Evolutionary conservation across 1,139 yeast genomes (phyloP), one percentile per base, ranked within the genome.

Genomic region (Yamadazyma triangularis): DNA sequence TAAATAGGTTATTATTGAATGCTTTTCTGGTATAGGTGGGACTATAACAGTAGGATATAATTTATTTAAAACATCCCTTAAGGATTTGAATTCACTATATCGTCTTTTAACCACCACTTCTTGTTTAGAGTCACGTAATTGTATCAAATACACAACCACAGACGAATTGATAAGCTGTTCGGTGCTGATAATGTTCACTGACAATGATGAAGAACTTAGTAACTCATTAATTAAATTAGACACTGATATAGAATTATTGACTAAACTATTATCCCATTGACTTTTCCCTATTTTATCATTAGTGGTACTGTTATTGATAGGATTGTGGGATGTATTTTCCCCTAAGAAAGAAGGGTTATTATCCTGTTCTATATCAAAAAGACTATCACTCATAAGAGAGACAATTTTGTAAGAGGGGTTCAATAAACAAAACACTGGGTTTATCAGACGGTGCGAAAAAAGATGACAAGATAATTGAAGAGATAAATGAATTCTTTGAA

Each of bases 11-110:
- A 68, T 48, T 6, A 75, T 41, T 1, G 79, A 66, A 42, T 75
- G 81, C 40, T 74, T 75, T 40, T 72, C 79, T 0, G 81, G 81
- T 11, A 75, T 68, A 2, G 79, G 78, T 2, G 81, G 79, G 8
- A 75, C 57, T 11, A 74, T 59, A 24, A 65, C 49, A 2, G 77
- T 70, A 4, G 79, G 80, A 40, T 60, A 72, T 27, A 73, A 51
- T 42, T 60, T 60, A 27, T 62, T 50, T 24, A 75, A 47, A 38
- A 58, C 61, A 30, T 64, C 68, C 27, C 80, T 53, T 7, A 74
- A 55, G 8, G 77, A 71, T 38, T 64, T 69, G 49, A 75, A 75
- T 47, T 75, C 81, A 22, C 76, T 66, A 44, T 74, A 75, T 29
- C 81, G 55, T 36, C 79, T 52, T 40, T 67, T 68, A 14, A 69